Conservation (phyloP, 352 stramenopile species). For the Phytopythium sindhum region DNA sequence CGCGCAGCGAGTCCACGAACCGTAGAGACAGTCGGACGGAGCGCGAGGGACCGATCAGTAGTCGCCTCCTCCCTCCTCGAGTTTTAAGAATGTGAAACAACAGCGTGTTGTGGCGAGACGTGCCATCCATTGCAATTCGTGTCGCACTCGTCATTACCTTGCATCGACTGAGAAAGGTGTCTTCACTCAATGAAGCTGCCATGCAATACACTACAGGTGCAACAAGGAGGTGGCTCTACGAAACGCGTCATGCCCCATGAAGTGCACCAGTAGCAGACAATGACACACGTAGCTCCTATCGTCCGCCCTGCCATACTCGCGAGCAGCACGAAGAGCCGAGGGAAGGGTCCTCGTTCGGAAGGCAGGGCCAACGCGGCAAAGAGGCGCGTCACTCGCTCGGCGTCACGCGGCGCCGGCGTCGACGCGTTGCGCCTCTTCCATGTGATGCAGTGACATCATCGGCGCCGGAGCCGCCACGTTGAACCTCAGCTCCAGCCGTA, state of each 20-base stretch:
- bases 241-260: neutral
- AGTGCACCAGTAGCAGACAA: neutral
- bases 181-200: too few species aligned
- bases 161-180: too few species aligned
- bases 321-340: neutral
- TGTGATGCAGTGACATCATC: constrained; percentile 5
- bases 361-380: neutral
- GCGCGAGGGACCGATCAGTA: neutral
- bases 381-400: constrained; percentile 3
- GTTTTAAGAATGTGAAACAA: constrained; percentile 1
- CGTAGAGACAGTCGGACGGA: constrained; percentile 4
- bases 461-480: neutral
- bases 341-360: neutral
- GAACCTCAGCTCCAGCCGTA: neutral
- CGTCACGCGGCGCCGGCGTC: neutral
- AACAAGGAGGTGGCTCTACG: too few species aligned
- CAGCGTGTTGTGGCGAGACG: neutral
- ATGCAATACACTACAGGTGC: neutral
- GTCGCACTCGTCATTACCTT: neutral
- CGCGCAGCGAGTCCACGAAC: neutral
- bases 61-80: neutral
- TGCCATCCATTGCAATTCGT: neutral
- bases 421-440: neutral
- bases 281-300: too few species aligned
- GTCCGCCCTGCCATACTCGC: neutral